Conservation (phyloP, 2,329 filamentous ascomycete genomes). For the Sporothrix inflata region DNA sequence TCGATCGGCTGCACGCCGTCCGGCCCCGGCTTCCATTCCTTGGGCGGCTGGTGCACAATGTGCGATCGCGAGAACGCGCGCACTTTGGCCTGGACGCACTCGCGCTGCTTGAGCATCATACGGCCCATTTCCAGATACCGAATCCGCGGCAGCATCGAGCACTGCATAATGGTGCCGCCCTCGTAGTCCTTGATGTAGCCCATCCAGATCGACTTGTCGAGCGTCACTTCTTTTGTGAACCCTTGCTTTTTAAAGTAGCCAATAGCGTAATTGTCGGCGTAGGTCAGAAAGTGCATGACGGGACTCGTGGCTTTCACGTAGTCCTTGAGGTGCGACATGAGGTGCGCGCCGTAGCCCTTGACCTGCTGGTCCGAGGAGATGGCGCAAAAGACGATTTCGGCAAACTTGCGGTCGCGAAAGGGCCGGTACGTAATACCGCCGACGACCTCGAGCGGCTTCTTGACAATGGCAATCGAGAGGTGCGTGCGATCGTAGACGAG, state of each 20-base stretch:
- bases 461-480: constrained; percentile 94
- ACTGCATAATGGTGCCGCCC: constrained; percentile 99
- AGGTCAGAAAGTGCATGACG: constrained; percentile 98
- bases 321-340: constrained; percentile 98
- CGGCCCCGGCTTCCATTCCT: constrained; percentile 66
- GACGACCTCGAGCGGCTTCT: constrained; percentile 93
- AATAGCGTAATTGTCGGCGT: constrained; percentile 98
- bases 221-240: constrained; percentile 96
- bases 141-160: constrained; percentile 92
- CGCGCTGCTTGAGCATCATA: constrained; percentile 97
- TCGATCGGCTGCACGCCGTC: constrained; percentile 74
- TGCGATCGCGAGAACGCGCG: constrained; percentile 87
- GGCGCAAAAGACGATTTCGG: constrained; percentile 98
- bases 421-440: constrained; percentile 96
- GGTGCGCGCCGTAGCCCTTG: constrained; percentile 95
- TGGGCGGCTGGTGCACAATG: constrained; percentile 81
- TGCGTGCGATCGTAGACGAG: constrained; percentile 97
- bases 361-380: constrained; percentile 98
- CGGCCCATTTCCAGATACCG: constrained; percentile 90
- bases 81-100: constrained; percentile 92
- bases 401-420: constrained; percentile 89
- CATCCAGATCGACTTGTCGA: constrained; percentile 93
- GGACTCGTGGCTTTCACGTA: constrained; percentile 96
- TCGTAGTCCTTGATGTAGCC: constrained; percentile 99
- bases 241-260: constrained; percentile 99